Percentiles rank a stretch among this genome's conserved stretches.
phyloP scores from a whole-genome alignment of 352 stramenopile genomes.

The Phytophthora uliginosa region DNA sequence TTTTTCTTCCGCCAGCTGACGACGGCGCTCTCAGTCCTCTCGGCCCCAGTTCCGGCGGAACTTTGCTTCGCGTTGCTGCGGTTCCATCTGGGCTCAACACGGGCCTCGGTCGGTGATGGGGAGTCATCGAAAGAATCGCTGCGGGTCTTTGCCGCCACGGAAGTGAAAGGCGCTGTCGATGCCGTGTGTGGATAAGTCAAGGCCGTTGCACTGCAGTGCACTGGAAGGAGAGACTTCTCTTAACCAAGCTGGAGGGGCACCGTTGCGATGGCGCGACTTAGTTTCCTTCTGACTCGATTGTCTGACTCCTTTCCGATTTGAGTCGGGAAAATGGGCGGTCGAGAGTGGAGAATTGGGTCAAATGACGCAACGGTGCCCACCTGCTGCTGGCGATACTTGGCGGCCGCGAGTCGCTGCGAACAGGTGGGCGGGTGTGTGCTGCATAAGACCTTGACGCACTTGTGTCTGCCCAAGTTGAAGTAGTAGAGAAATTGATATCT shows the following conservation, averaged over 20 bases:
- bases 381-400: neutral
- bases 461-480: conserved; percentile 1
- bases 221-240: neutral
- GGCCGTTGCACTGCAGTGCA: neutral
- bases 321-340: neutral
- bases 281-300: conserved; percentile 27
- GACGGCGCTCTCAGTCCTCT: neutral
- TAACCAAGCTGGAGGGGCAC: neutral
- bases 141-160: conserved; percentile 1
- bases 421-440: neutral
- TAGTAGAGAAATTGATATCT: no score
- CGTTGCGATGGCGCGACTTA: neutral
- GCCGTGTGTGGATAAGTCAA: neutral
- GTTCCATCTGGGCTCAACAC: conserved; percentile 23
- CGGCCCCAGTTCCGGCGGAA: conserved; percentile 1
- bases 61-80: conserved; percentile 7
- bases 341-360: neutral
- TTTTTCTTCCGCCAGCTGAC: conserved; percentile 25
- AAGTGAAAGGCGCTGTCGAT: neutral
- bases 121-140: neutral
- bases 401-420: neutral
- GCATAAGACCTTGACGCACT: neutral
- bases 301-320: conserved; percentile 13
- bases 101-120: neutral
- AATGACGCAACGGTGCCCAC: neutral